A percentile compares a stretch with the other conserved stretches of the same genome.
Conservation (phyloP, 2,329 filamentous ascomycete species). For the Paraphoma chrysanthemicola region DNA sequence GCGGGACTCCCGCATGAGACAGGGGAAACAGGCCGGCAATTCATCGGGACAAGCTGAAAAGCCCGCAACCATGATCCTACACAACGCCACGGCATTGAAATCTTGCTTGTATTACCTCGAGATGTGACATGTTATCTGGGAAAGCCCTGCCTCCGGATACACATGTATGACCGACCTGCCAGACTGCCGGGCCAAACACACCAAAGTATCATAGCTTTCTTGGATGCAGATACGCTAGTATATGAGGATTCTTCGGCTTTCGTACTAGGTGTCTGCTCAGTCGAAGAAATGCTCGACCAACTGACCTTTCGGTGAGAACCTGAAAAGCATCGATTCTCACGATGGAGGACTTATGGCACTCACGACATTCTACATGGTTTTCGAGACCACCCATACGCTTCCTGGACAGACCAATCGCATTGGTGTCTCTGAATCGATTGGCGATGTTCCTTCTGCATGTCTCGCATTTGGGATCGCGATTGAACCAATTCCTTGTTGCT, state of each 20-base stretch:
- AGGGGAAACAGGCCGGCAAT: neutral
- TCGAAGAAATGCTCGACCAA: neutral
- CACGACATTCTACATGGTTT: neutral
- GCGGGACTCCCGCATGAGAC: neutral
- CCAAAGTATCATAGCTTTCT: neutral
- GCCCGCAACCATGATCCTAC: neutral
- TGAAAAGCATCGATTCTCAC: neutral
- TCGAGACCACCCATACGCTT: constrained; percentile 2
- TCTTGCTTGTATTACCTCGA: neutral
- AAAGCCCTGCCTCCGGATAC: neutral
- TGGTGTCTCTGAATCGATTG: constrained; percentile 67
- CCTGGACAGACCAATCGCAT: constrained; percentile 70
- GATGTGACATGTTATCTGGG: neutral
- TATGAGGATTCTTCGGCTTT: neutral
- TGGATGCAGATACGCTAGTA: neutral
- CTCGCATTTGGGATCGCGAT: constrained; percentile 74
- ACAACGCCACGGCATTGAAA: neutral
- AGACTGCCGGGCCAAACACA: neutral
- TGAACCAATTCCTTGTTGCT: constrained; percentile 73
- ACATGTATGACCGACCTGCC: too few relatives aligned
- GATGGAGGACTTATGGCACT: neutral
- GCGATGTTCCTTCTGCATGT: constrained; percentile 66
- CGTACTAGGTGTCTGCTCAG: neutral
- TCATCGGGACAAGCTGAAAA: neutral
- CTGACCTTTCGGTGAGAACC: neutral